A percentile compares a stretch with the other conserved stretches of the same genome.
Conservation (phyloP, 805 yeast species). For the Jamesozyma jinghongensis region DNA sequence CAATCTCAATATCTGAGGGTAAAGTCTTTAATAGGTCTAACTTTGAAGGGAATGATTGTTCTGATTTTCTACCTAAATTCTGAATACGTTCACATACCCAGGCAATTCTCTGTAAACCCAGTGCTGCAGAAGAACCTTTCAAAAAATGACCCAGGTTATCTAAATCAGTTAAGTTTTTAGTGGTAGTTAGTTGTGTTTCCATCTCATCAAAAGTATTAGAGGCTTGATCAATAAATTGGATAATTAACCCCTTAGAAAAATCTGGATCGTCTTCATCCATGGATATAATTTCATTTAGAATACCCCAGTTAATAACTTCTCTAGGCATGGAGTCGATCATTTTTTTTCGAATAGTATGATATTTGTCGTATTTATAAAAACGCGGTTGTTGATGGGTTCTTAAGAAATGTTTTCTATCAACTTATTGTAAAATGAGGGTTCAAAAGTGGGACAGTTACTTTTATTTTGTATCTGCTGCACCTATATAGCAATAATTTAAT, state of each 20-base stretch:
- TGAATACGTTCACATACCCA: slow-evolving; percentile 89
- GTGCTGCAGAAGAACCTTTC: slow-evolving; percentile 91
- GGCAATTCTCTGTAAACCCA: slow-evolving; percentile 76
- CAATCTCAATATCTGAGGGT: slow-evolving; percentile 9
- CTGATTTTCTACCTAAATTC: slow-evolving; percentile 56
- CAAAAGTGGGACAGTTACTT: too few species aligned
- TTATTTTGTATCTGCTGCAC: too few species aligned
- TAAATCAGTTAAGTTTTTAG: slow-evolving; percentile 44
- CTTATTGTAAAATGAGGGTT: too few species aligned
- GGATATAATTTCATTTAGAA: slow-evolving; percentile 75
- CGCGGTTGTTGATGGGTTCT: too few species aligned
- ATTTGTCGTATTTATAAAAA: too few species aligned
- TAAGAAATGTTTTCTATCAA: too few species aligned
- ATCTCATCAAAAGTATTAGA: slow-evolving; percentile 67
- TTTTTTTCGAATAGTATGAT: too few species aligned
- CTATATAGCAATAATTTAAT: too few species aligned
- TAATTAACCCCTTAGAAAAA: slow-evolving; percentile 67
- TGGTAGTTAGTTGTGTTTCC: slow-evolving; percentile 35
- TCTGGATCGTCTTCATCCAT: slow-evolving; percentile 98
- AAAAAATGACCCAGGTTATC: slow-evolving; percentile 82
- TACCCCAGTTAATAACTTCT: slow-evolving; percentile 80
- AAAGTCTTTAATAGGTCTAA: slow-evolving; percentile 6
- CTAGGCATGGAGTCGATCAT: slow-evolving; percentile 26
- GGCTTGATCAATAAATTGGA: slow-evolving; percentile 86
- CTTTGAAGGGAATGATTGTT: slow-evolving; percentile 17